phyloP scores from a whole-genome alignment of 805 yeast genomes.

The Metschnikowia reukaufii region DNA sequence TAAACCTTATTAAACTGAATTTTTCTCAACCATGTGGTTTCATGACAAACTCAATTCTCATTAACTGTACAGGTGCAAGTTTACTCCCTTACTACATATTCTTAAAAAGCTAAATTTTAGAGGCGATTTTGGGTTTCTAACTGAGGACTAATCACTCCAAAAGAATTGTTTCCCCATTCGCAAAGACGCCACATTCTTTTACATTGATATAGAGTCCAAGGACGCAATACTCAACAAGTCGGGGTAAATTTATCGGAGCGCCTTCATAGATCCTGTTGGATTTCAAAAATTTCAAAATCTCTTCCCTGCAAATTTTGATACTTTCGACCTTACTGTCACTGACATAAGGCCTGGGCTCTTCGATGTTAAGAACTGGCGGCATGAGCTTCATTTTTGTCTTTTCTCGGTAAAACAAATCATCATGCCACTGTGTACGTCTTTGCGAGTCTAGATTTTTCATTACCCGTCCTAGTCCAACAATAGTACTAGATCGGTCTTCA shows the following conservation, averaged over 20 bases:
- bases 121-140: too few relatives aligned
- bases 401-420: conserved; percentile 12
- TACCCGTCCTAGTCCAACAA: conserved; percentile 1
- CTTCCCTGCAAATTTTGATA: conserved; percentile 2
- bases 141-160: too few relatives aligned
- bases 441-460: conserved; percentile 5
- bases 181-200: conserved; percentile 9
- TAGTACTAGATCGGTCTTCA: conserved; percentile 8
- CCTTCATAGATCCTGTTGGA: conserved; percentile 3
- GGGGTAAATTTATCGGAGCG: conserved; percentile 7
- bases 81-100: too few relatives aligned
- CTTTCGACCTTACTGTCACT: conserved; percentile 9
- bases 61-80: too few relatives aligned
- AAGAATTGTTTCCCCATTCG: conserved; percentile 6
- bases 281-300: conserved; percentile 2
- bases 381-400: conserved; percentile 7
- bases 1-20: too few relatives aligned
- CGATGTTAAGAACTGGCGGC: conserved; percentile 5
- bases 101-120: too few relatives aligned
- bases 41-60: too few relatives aligned
- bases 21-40: too few relatives aligned
- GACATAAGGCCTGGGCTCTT: conserved; percentile 5
- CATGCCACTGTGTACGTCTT: conserved; percentile 11
- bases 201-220: conserved; percentile 9
- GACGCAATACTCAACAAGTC: conserved; percentile 5